Evolutionary conservation across 768 basidiomycete genomes (phyloP).

Genomic region (Hortiboletus flavorubellus): DNA sequence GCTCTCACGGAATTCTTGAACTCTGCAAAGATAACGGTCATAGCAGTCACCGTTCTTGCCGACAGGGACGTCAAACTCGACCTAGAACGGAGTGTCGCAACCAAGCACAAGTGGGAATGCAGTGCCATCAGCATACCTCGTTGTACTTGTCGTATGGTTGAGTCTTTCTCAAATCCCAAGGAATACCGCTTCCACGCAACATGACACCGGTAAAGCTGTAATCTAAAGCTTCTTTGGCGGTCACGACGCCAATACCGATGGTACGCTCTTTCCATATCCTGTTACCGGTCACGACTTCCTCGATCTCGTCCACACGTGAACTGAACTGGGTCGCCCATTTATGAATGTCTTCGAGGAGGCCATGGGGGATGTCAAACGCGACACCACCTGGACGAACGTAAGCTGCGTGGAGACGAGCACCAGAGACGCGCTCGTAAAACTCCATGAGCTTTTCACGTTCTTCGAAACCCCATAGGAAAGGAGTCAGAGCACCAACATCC

Average conservation of each 20-base stretch:
- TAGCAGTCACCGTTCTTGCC: constrained; percentile 98
- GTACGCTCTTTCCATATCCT: constrained; percentile 98
- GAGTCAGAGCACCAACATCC: constrained; percentile 97
- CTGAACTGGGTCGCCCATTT: constrained; percentile 96
- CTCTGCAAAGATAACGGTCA: constrained; percentile 94
- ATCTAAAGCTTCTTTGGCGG: constrained; percentile 87
- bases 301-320: constrained; percentile 91
- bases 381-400: constrained; percentile 98
- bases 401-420: constrained; percentile 95
- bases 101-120: not conserved
- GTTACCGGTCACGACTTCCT: constrained; percentile 97
- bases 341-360: constrained; percentile 98
- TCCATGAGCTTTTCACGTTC: constrained; percentile 99
- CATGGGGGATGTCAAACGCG: constrained; percentile 95
- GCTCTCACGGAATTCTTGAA: constrained; percentile 97
- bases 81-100: constrained; percentile 38
- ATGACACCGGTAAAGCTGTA: constrained; percentile 97
- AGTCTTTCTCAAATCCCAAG: constrained; percentile 93
- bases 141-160: constrained; percentile 96
- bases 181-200: constrained; percentile 89
- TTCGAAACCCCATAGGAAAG: constrained; percentile 99
- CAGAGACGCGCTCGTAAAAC: constrained; percentile 98
- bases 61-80: constrained; percentile 97
- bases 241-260: constrained; percentile 84
- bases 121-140: constrained; percentile 49